Base-by-base conservation (phyloP, 345 rosid species). In the Mallotus nudiflorus region DNA sequence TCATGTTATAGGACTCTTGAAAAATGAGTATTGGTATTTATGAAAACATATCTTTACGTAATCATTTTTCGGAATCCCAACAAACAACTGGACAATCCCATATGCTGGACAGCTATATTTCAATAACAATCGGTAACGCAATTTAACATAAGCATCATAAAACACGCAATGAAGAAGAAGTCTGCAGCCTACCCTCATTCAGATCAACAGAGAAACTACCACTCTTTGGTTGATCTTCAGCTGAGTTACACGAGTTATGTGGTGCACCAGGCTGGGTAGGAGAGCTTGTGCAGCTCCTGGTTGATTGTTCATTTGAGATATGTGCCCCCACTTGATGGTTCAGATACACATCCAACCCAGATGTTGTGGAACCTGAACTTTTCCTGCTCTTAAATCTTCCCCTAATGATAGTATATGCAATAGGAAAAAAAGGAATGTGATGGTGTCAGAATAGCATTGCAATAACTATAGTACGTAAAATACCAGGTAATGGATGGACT, bases 351-450 rank as follows among this genome's bases (percentile, higher is more conserved):
- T 82, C 94, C 75, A 82, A 72, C 77, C 75, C 79, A 53, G 92
- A 72, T 55, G 85, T 73, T 54, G 85, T 62, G n/a, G 81, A 67
- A 67, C 82, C 91, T 49, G 75, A 56, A 80, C 73, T 78, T 73
- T 85, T 92, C 85, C 77, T 86, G 64, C 73, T 73, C 77, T 90
- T 90, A 65, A 83, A 71, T 83, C 83, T 83, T 69, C 85, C 95
- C 86, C 91, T 82, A 59, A 71, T 6, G 67, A 49, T 60, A 35
- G 69, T 59, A 52, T 60, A 37, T 56, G 33, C 19, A 62, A 50
- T 22, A 58, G 59, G 40, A 60, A 12, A 46, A 49, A n/a, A 24
- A 62, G 70, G 57, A 54, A 58, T 12, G 31, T 35, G 13, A 49
- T 24, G 49, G 15, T 50, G 22, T 54, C 22, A 35, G 31, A 48